phyloP scores from a whole-genome alignment of 805 yeast genomes.

The Vanderwaltozyma yarrowii region DNA sequence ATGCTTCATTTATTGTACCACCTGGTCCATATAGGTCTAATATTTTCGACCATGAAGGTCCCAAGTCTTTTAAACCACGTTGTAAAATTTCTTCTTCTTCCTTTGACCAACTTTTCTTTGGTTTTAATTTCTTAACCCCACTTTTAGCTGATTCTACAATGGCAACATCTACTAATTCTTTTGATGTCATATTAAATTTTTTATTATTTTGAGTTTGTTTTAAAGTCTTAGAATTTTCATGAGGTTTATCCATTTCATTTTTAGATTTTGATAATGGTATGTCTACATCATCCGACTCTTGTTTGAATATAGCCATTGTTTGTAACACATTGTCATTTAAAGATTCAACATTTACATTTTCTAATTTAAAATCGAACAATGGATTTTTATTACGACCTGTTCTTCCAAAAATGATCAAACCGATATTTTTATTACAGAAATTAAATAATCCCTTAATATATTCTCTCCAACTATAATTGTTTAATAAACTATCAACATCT shows the following conservation, averaged over 20 bases:
- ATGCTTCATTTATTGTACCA: conserved; percentile 70
- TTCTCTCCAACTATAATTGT: conserved; percentile 76
- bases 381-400: conserved; percentile 30
- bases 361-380: conserved; percentile 3
- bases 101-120: conserved; percentile 53
- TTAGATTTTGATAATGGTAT: too few species aligned
- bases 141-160: conserved; percentile 14
- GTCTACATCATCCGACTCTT: not conserved
- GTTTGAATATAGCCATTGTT: not conserved
- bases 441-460: conserved; percentile 73
- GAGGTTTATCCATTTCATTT: not conserved
- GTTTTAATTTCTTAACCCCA: conserved; percentile 21
- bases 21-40: conserved; percentile 90
- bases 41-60: conserved; percentile 92
- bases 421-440: conserved; percentile 66
- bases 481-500: conserved; percentile 44
- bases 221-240: too few species aligned
- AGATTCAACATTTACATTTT: not conserved
- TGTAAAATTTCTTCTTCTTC: conserved; percentile 81
- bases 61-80: conserved; percentile 67
- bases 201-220: not conserved
- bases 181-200: conserved; percentile 1
- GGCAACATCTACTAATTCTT: conserved; percentile 16
- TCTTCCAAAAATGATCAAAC: conserved; percentile 62
- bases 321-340: not conserved